These are phyloP conservation scores for Fusarium vanettenii DNA, from an alignment of 2,329 filamentous ascomycete species.

Conservation along the genomic window DNA sequence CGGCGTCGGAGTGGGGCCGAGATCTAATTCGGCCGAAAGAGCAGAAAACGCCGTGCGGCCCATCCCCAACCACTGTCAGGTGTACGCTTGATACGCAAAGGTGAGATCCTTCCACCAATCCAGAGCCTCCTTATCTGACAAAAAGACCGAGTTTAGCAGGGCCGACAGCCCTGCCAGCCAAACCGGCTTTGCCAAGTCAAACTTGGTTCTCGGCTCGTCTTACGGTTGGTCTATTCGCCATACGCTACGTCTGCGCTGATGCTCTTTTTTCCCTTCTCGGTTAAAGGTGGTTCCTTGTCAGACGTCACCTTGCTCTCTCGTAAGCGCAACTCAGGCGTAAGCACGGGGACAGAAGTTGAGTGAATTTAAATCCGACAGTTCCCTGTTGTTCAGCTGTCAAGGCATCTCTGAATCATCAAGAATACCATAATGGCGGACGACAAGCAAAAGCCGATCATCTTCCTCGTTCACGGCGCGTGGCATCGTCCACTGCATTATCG, in stretches of 20 bases:
- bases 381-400: not conserved
- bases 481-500: conserved; percentile 30
- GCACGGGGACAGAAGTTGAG: not conserved
- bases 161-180: not conserved
- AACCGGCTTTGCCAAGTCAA: not conserved
- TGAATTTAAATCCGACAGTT: not conserved
- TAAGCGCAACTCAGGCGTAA: not conserved
- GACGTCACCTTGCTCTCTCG: too few relatives aligned
- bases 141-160: not conserved
- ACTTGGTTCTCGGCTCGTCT: not conserved
- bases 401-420: not conserved
- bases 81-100: not conserved
- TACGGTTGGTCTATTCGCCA: not conserved
- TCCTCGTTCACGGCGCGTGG: conserved; percentile 33
- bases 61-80: not conserved
- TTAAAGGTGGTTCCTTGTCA: too few relatives aligned
- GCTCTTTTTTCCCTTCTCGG: not conserved
- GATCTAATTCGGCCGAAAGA: not conserved
- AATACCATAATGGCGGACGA: not conserved
- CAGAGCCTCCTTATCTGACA: not conserved
- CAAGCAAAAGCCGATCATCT: conserved; percentile 11
- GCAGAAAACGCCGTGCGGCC: not conserved
- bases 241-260: not conserved
- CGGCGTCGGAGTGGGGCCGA: not conserved
- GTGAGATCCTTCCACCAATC: not conserved